Conservation (phyloP, 176 grass and related monocot species). For the Phoenix roebelenii region DNA sequence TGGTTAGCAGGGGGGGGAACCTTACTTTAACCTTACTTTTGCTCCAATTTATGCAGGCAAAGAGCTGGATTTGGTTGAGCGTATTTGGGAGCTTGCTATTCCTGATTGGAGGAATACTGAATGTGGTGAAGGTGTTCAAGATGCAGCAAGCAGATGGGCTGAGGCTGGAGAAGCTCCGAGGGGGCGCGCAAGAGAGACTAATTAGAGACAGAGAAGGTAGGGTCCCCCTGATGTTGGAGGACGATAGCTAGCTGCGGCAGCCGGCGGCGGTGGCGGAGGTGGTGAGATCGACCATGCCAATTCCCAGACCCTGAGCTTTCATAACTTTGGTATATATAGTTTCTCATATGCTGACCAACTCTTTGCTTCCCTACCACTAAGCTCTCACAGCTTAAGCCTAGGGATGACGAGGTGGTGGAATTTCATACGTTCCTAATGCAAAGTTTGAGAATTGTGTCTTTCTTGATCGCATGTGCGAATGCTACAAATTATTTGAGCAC, state of each 20-base stretch:
- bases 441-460: too few relatives aligned
- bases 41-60: slow-evolving; percentile 6
- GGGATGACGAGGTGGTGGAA: too few relatives aligned
- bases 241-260: neutral
- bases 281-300: neutral
- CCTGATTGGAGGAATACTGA: slow-evolving; percentile 41
- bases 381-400: too few relatives aligned
- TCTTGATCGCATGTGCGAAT: too few relatives aligned
- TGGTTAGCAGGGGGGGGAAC: too few relatives aligned
- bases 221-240: slow-evolving; percentile 20
- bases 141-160: slow-evolving; percentile 58
- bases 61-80: slow-evolving; percentile 46
- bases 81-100: slow-evolving; percentile 52
- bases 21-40: too few relatives aligned
- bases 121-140: slow-evolving; percentile 51
- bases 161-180: slow-evolving; percentile 70
- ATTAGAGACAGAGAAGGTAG: slow-evolving; percentile 41
- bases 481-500: too few relatives aligned
- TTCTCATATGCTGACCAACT: too few relatives aligned
- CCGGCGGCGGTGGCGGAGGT: slow-evolving; percentile 26
- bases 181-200: slow-evolving; percentile 77
- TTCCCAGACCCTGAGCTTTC: too few relatives aligned
- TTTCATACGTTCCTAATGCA: too few relatives aligned
- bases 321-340: too few relatives aligned
- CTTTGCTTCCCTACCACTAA: too few relatives aligned